These are phyloP conservation scores for Rhizopogon vinicolor DNA, from an alignment of 768 basidiomycete species.

Conservation along the genomic window DNA sequence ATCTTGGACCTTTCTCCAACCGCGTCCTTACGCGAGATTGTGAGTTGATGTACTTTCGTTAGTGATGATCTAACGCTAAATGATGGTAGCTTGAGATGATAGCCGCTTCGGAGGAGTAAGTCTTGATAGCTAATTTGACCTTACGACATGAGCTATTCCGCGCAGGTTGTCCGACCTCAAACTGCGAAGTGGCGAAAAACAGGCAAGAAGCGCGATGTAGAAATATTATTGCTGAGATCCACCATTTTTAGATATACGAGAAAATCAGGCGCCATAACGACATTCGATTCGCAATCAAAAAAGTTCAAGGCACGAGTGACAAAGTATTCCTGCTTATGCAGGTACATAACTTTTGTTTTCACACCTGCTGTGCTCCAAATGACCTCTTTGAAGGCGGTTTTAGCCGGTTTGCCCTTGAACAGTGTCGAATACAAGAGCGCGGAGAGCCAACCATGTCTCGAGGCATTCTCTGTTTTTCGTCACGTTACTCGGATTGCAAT, in stretches of 20 bases:
- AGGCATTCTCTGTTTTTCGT: constrained; percentile 67
- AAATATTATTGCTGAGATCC: background rate
- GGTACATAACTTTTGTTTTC: constrained; percentile 29
- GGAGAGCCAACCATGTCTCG: constrained; percentile 71
- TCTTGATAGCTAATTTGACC: background rate
- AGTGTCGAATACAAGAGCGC: constrained; percentile 61
- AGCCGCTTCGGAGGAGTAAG: constrained; percentile 63
- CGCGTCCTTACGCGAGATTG: constrained; percentile 62
- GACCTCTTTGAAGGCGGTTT: constrained; percentile 48
- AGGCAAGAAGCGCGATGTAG: constrained; percentile 31
- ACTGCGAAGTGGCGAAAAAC: constrained; percentile 72
- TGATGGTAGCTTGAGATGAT: constrained; percentile 58
- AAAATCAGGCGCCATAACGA: constrained; percentile 68
- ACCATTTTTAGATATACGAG: constrained; percentile 45
- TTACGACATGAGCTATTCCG: background rate
- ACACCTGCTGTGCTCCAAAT: background rate
- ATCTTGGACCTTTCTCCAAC: constrained; percentile 56
- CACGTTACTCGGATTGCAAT: constrained; percentile 71
- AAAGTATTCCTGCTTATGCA: constrained; percentile 83
- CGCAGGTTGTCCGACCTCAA: constrained; percentile 63
- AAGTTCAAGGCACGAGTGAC: constrained; percentile 64
- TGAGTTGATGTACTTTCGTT: constrained; percentile 26
- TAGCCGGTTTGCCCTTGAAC: constrained; percentile 67
- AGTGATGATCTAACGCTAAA: background rate
- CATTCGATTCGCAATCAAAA: constrained; percentile 73